Evolutionary conservation across 2,329 filamentous ascomycete genomes (phyloP).

Genomic region (Paradendryphiella salina): DNA sequence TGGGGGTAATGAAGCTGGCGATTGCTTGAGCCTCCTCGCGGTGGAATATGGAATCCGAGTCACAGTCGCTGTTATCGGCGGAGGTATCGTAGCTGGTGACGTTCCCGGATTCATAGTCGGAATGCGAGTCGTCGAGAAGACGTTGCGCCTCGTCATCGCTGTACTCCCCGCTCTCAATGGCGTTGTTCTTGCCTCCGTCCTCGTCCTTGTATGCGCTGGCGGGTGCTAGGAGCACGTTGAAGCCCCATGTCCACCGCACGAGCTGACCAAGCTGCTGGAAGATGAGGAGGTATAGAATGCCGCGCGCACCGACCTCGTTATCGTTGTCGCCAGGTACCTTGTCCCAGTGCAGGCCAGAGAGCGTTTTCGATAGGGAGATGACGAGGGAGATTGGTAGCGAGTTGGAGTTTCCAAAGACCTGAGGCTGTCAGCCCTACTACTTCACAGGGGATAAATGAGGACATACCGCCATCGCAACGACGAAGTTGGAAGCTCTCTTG

Average conservation of each 20-base stretch:
- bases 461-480: conserved; percentile 86
- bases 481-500: conserved; percentile 87
- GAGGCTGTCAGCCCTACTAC: conserved; percentile 20
- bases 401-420: conserved; percentile 97
- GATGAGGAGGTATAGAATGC: conserved; percentile 92
- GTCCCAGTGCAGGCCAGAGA: conserved; percentile 92
- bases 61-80: conserved; percentile 29
- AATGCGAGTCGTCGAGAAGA: conserved; percentile 49
- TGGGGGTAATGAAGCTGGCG: conserved; percentile 49
- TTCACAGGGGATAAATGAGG: conserved; percentile 7
- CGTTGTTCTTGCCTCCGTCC: conserved; percentile 48
- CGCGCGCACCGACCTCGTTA: conserved; percentile 88
- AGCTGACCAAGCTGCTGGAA: conserved; percentile 97
- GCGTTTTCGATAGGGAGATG: conserved; percentile 87
- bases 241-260: conserved; percentile 97
- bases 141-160: conserved; percentile 51
- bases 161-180: conserved; percentile 58
- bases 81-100: conserved; percentile 50
- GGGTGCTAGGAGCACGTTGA: conserved; percentile 89
- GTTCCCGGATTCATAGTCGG: conserved; percentile 53
- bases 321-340: conserved; percentile 90
- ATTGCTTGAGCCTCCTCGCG: conserved; percentile 36
- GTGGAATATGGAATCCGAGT: conserved; percentile 36
- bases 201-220: conserved; percentile 72
- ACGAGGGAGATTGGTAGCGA: conserved; percentile 96